Conservation (phyloP, 2,329 filamentous ascomycete genomes). For the Microcyclospora tardicrescens region DNA sequence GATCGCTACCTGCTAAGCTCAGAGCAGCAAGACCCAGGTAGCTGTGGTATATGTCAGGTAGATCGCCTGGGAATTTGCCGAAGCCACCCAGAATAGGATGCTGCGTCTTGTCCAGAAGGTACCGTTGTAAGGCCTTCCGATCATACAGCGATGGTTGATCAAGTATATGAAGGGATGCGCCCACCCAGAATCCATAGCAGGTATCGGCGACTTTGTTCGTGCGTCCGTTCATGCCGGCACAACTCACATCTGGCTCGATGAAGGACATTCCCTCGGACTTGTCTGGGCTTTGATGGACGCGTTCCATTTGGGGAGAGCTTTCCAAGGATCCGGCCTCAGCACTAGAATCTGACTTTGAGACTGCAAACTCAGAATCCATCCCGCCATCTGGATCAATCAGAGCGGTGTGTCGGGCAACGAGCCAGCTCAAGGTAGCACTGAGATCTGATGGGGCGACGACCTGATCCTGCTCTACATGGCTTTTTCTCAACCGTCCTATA, state of each 20-base stretch:
- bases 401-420: constrained; percentile 34
- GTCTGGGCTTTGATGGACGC: constrained; percentile 15
- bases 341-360: neutral
- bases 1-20: constrained; percentile 45
- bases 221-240: constrained; percentile 72
- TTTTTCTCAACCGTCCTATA: constrained; percentile 46
- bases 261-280: constrained; percentile 6
- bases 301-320: neutral
- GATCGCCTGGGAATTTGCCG: constrained; percentile 33
- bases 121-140: constrained; percentile 38
- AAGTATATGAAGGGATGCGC: constrained; percentile 40
- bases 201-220: constrained; percentile 88
- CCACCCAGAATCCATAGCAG: constrained; percentile 91
- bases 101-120: constrained; percentile 74
- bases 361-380: constrained; percentile 21
- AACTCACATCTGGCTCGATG: constrained; percentile 3
- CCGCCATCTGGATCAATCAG: constrained; percentile 27
- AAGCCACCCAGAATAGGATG: constrained; percentile 52
- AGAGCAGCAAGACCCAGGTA: constrained; percentile 78
- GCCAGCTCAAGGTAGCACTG: constrained; percentile 31
- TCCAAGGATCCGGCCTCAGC: neutral
- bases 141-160: constrained; percentile 9
- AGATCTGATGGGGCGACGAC: constrained; percentile 23
- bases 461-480: neutral
- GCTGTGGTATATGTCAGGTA: constrained; percentile 66